Conservation (phyloP, 371 early-diverging fungal species). For the Actinomucor elegans region DNA sequence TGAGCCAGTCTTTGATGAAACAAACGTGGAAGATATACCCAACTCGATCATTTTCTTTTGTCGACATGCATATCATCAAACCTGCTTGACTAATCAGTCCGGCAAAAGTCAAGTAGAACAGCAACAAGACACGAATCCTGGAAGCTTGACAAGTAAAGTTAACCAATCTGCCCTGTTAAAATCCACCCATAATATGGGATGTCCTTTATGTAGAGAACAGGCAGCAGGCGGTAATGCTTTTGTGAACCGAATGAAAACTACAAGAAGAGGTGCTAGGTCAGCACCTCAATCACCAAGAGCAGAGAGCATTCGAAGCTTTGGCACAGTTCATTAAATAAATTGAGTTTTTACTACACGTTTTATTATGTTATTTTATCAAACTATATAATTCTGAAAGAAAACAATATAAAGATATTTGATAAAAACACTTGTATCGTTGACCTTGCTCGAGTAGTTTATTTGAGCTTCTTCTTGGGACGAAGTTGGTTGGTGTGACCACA, state of each 20-base stretch:
- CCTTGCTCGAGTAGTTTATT: conserved; percentile 8
- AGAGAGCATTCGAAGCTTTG: conserved; percentile 40
- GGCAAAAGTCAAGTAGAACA: not conserved
- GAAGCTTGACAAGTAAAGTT: conserved; percentile 46
- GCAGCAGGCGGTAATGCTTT: conserved; percentile 53
- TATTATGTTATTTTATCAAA: conserved; percentile 4
- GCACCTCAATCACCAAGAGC: conserved; percentile 21
- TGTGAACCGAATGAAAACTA: conserved; percentile 50
- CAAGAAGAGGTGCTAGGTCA: conserved; percentile 13
- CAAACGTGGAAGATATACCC: conserved; percentile 27
- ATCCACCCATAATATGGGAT: conserved; percentile 48
- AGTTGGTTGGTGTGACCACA: conserved; percentile 99
- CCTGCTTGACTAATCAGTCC: conserved; percentile 54
- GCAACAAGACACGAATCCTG: conserved; percentile 19
- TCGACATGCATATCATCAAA: conserved; percentile 70
- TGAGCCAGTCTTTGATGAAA: conserved; percentile 52
- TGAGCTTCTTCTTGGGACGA: conserved; percentile 94
- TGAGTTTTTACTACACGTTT: not conserved
- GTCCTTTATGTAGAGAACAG: conserved; percentile 60
- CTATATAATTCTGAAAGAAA: not conserved
- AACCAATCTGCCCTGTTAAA: conserved; percentile 57
- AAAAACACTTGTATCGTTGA: not conserved
- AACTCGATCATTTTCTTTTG: conserved; percentile 73
- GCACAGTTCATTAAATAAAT: conserved; percentile 31
- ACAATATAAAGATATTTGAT: not conserved